Base-by-base conservation (phyloP, 768 basidiomycete genomes). In the Tylopilus rubrobrunneus region DNA sequence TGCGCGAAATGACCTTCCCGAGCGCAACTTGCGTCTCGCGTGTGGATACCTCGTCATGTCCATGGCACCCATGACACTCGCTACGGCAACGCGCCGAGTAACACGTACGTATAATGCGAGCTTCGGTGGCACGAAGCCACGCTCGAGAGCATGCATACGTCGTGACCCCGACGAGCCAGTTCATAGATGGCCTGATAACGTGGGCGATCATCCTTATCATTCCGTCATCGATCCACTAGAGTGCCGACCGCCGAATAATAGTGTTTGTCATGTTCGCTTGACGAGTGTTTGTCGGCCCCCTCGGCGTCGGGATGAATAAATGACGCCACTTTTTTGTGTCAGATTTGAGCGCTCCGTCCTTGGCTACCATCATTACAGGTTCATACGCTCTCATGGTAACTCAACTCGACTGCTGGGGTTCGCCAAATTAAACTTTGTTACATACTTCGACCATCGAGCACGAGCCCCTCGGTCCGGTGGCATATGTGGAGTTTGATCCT, bases 281-380 rank as follows among this genome's bases (percentile, higher is more conserved):
- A 10, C 1, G 8, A n/a, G 7, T 1, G 2, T 37, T 39, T 19
- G 39, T 39, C 37, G 17, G n/a, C 37, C n/a, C 2, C n/a, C 14
- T 5, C 14, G 2, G 4, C 34, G 39, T 39, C 39, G 39, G 39
- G 39, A 39, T 27, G 15, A 25, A 44, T 9, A 10, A 34, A 12
- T 34, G 33, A 11, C 33, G 11, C 33, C 19, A 19, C 19, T 36
- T 15, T 37, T 37, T 15, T 37, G 36, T 37, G 36, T 11, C 17
- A 7, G 34, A 40, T 11, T 8, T 39, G 1, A 19, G 10, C 42
- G 42, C 25, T 15, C 43, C 28, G 29, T 23, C 51, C 63, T 46
- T 64, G 17, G 27, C 43, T 52, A 65, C 63, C 64, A 64, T 66
- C 63, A 63, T 37, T 45, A 12, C 39, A 1, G 21, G 17, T 19